Evolutionary conservation across 208 protist species (phyloP), one percentile per base, ranked within the genome.

Genomic region (Acanthamoeba triangularis): DNA sequence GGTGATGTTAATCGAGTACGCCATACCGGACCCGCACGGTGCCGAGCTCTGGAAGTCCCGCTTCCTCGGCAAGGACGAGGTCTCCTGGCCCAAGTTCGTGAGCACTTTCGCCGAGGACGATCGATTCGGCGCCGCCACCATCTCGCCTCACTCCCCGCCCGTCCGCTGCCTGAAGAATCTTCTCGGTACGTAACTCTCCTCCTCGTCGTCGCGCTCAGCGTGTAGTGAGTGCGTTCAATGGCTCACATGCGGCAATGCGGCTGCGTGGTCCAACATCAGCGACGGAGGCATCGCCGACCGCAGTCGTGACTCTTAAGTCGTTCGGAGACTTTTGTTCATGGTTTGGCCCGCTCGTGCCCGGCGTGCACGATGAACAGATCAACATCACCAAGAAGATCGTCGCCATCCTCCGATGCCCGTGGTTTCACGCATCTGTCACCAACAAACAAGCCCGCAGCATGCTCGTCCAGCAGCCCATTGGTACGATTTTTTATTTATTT

Each of bases 361-460:
- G 65, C 25, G 8, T 41, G 23, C 56, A 76, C 87, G 65, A 93
- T 33, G 87, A 76, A 37, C 87, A n/a, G 8, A 69, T 76, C 52
- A 93, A 93, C 65, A 74, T 93, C 52, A 93, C 87, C n/a, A 93
- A 93, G 87, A 93, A 93, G 47, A n/a, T 93, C 11, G 65, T 93
- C 35, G 18, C 87, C 44, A 93, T 93, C 47, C 44, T 93, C 8
- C 87, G 37, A 41, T 93, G 87, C 87, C 87, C 87, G 87, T 93
- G 87, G 87, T 93, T 93, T 59, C 87, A 93, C 35, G 87, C 63
- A 7, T 69, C 87, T 0, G 87, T 93, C 47, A 93, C 87, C 2
- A 93, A 93, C 61, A 93, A 93, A 41, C 87, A 93, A n/a, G 87
- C 87, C 7, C 87, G 87, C 37, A 93, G 87, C 18, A 44, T 93